Percentiles rank a stretch among this genome's conserved stretches.
Conservation (phyloP, 1,139 yeast species). For the Candida glucosophila region DNA sequence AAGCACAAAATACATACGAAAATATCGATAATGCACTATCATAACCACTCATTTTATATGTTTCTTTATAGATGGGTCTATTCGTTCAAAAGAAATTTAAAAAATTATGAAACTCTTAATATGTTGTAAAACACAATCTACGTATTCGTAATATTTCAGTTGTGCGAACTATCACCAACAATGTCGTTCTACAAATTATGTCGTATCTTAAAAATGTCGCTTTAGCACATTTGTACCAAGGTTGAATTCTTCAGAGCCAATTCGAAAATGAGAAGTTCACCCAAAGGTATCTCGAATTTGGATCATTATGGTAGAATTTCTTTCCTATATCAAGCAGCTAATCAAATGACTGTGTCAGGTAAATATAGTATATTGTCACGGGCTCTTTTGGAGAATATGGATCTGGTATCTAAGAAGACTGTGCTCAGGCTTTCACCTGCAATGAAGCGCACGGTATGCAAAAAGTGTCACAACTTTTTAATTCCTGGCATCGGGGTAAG, state of each 20-base stretch:
- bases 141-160: too few relatives aligned
- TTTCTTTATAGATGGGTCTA: too few relatives aligned
- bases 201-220: too few relatives aligned
- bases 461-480: slow-evolving; percentile 41
- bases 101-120: too few relatives aligned
- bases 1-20: slow-evolving; percentile 51
- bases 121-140: too few relatives aligned
- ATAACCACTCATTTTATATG: slow-evolving; percentile 96
- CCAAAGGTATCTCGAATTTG: slow-evolving; percentile 36
- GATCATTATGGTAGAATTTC: slow-evolving; percentile 55
- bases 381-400: slow-evolving; percentile 37
- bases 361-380: slow-evolving; percentile 34
- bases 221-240: too few relatives aligned
- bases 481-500: slow-evolving; percentile 39
- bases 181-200: too few relatives aligned
- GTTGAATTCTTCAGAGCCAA: too few relatives aligned
- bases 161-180: too few relatives aligned
- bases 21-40: slow-evolving; percentile 97
- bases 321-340: slow-evolving; percentile 46
- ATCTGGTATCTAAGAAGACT: slow-evolving; percentile 50
- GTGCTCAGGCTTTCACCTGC: slow-evolving; percentile 55
- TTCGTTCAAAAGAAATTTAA: too few relatives aligned
- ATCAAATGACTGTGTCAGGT: slow-evolving; percentile 13
- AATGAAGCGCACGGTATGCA: slow-evolving; percentile 55
- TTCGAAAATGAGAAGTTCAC: slow-evolving; percentile 6